Evolutionary conservation across 2,329 filamentous ascomycete species (phyloP).

Genomic region (Coniochaeta sp.): DNA sequence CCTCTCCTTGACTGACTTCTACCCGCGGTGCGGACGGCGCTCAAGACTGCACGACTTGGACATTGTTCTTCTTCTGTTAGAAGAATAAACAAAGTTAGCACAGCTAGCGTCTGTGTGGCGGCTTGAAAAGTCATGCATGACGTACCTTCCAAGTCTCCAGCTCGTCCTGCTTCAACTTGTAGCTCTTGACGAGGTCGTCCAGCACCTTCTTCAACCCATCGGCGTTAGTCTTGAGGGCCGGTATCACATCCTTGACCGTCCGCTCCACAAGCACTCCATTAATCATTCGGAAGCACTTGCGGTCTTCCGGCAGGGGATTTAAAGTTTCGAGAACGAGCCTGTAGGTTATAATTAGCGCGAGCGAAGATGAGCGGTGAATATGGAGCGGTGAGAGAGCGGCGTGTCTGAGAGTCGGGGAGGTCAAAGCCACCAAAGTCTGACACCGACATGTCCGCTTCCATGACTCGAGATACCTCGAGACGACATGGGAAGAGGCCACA

Average conservation of each 20-base stretch:
- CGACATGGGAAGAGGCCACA: not conserved
- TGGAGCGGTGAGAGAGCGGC: slow-evolving; percentile 29
- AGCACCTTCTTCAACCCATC: slow-evolving; percentile 91
- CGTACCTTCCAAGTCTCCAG: slow-evolving; percentile 97
- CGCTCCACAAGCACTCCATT: slow-evolving; percentile 94
- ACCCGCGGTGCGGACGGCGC: not conserved
- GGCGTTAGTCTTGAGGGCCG: slow-evolving; percentile 85
- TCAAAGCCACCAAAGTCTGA: not conserved
- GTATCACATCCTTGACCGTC: slow-evolving; percentile 87
- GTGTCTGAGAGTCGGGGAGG: not conserved
- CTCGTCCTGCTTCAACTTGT: slow-evolving; percentile 89
- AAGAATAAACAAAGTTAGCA: slow-evolving; percentile 4
- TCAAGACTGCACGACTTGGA: slow-evolving; percentile 76
- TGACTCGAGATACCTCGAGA: not conserved
- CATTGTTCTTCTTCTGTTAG: slow-evolving; percentile 79
- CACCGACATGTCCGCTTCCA: not conserved
- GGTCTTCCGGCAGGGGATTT: slow-evolving; percentile 69
- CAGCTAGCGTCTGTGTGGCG: not conserved
- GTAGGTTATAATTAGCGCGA: slow-evolving; percentile 17
- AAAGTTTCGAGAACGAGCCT: slow-evolving; percentile 94
- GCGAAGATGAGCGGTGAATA: slow-evolving; percentile 8
- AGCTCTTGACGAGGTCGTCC: slow-evolving; percentile 92
- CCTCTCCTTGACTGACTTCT: not conserved
- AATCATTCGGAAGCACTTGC: slow-evolving; percentile 98
- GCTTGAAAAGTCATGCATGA: slow-evolving; percentile 2